Conservation (phyloP, 306 rosid species). For the Glycyrrhiza uralensis region DNA sequence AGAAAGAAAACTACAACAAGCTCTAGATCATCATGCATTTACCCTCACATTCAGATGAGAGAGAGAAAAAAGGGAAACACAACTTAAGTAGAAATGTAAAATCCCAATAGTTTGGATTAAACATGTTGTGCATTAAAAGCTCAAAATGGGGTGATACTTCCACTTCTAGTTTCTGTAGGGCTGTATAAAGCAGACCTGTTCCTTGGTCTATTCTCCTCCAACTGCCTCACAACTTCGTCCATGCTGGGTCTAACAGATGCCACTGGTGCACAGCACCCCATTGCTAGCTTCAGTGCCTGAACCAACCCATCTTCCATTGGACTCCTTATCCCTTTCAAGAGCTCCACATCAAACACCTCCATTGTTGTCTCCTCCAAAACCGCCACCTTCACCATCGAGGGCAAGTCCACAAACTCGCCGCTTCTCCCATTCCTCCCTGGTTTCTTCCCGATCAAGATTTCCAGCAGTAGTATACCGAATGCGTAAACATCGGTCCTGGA, state of each 20-base stretch:
- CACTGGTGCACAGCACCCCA: constrained; percentile 99
- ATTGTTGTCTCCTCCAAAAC: constrained; percentile 92
- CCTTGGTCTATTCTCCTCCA: constrained; percentile 98
- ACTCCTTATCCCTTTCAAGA: constrained; percentile 82
- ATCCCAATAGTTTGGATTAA: constrained; percentile 34
- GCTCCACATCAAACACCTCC: constrained; percentile 92
- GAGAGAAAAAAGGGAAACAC: not conserved
- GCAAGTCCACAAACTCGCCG: constrained; percentile 73
- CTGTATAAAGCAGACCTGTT: constrained; percentile 96
- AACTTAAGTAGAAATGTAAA: constrained; percentile 28
- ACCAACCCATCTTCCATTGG: constrained; percentile 96
- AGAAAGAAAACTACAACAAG: constrained; percentile 3
- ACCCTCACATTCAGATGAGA: constrained; percentile 25
- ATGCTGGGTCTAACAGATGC: constrained; percentile 89
- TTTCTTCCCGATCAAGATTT: constrained; percentile 85
- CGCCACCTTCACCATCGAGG: constrained; percentile 88
- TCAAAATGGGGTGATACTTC: constrained; percentile 91
- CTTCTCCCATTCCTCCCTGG: constrained; percentile 80
- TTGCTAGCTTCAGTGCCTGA: constrained; percentile 90
- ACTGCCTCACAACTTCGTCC: constrained; percentile 96
- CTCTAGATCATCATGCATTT: constrained; percentile 26
- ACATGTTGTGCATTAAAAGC: constrained; percentile 26
- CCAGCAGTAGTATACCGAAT: constrained; percentile 75
- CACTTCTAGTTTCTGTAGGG: constrained; percentile 97
- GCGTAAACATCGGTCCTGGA: constrained; percentile 91